Conservation (phyloP, 148 eudicot species). For the Camellia granthamiana region DNA sequence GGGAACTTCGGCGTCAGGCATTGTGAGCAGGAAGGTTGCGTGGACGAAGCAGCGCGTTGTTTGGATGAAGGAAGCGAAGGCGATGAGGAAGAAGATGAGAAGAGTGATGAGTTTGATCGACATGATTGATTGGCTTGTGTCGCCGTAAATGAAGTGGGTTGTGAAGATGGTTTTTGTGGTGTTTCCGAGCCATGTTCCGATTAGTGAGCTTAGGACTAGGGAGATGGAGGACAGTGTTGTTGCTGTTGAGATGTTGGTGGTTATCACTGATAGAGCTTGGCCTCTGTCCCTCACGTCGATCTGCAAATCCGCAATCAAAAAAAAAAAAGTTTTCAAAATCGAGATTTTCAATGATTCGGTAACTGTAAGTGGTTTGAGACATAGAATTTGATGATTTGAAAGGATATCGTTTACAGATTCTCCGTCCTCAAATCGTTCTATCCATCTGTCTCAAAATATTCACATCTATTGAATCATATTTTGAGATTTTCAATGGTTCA, state of each 20-base stretch:
- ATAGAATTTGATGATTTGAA: too few species aligned
- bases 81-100: constrained; percentile 49
- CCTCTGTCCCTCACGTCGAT: constrained; percentile 44
- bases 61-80: constrained; percentile 59
- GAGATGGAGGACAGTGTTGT: constrained; percentile 49
- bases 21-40: constrained; percentile 56
- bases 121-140: constrained; percentile 49
- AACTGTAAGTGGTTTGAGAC: too few species aligned
- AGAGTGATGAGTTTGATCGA: constrained; percentile 52
- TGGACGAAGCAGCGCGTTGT: constrained; percentile 45
- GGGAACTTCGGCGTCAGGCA: constrained; percentile 54
- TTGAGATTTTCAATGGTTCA: too few species aligned
- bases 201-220: constrained; percentile 55
- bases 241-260: constrained; percentile 46
- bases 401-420: too few species aligned
- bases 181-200: constrained; percentile 67
- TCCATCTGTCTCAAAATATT: too few species aligned
- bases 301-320: constrained; percentile 25
- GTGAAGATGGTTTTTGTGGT: constrained; percentile 24
- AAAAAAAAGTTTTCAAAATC: background rate
- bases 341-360: too few species aligned
- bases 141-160: constrained; percentile 49
- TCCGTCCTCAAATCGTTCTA: too few species aligned
- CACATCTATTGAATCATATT: too few species aligned
- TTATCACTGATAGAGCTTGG: constrained; percentile 42